Conservation (phyloP, 108 stramenopile genomes). For the Aurantiochytrium sp. region DNA sequence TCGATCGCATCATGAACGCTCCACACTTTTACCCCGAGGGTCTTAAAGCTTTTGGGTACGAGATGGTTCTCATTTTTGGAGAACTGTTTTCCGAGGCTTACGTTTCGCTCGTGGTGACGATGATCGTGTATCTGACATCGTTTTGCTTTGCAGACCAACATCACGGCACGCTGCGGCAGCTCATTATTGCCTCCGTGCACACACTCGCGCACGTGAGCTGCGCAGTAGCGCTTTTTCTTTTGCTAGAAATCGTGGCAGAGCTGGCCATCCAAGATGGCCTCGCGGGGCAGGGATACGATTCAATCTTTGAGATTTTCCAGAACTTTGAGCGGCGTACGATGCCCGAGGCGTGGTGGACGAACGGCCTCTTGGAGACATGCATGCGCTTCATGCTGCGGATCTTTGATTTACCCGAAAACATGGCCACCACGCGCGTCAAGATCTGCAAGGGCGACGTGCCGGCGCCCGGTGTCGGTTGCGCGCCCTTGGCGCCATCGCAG, state of each 20-base stretch:
- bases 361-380: neutral
- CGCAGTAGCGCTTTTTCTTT: neutral
- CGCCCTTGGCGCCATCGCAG: neutral
- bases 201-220: neutral
- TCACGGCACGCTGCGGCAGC: neutral
- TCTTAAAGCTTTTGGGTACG: neutral
- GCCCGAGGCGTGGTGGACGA: constrained; percentile 15
- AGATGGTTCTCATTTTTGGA: neutral
- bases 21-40: neutral
- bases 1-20: neutral
- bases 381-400: neutral
- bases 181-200: neutral
- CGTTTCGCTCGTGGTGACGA: neutral
- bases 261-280: neutral
- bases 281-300: neutral
- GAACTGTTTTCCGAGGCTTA: neutral
- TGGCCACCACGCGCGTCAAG: neutral
- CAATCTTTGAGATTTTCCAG: neutral
- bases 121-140: neutral
- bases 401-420: constrained; percentile 12
- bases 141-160: neutral
- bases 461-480: neutral
- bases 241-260: neutral
- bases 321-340: neutral
- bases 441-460: neutral